A percentile compares a stretch with the other conserved stretches of the same genome.
Conservation (phyloP, 2,329 filamentous ascomycete species). For the Berkeleyomyces rouxiae region DNA sequence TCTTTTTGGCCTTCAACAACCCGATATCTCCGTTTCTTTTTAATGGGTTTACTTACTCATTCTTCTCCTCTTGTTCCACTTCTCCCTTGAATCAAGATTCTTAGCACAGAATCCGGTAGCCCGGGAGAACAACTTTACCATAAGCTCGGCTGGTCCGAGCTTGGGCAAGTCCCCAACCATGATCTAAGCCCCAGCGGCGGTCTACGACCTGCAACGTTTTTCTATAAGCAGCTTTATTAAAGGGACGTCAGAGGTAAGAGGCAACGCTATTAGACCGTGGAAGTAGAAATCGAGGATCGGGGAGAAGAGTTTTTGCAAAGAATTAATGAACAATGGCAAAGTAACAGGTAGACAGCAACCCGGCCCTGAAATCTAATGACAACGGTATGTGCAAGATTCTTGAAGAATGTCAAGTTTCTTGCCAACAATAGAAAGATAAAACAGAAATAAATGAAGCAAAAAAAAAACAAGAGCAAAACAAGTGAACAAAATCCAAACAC, state of each 20-base stretch:
- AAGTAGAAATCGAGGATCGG: neutral
- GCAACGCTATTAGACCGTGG: neutral
- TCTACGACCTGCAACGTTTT: conserved; percentile 35
- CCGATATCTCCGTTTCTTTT: neutral
- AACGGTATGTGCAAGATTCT: neutral
- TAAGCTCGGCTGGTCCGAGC: conserved; percentile 37
- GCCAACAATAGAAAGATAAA: neutral
- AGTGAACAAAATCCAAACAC: neutral
- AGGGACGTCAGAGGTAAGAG: neutral
- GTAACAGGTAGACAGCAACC: neutral
- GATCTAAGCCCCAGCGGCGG: conserved; percentile 32
- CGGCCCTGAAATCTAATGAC: neutral
- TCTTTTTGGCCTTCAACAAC: neutral
- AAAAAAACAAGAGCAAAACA: neutral
- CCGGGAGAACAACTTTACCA: conserved; percentile 37
- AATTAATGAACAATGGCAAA: neutral
- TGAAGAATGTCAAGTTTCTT: neutral
- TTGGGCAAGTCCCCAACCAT: conserved; percentile 39
- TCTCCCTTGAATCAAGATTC: conserved; percentile 23
- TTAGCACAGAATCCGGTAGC: conserved; percentile 36
- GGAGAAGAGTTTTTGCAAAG: neutral
- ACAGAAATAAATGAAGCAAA: neutral
- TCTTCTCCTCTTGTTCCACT: neutral
- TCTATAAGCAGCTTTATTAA: conserved; percentile 37
- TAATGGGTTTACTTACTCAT: neutral